Percentiles rank a stretch among this genome's conserved stretches.
phyloP scores from a whole-genome alignment of 2,329 filamentous ascomycete genomes.

The Xylaria sp. region DNA sequence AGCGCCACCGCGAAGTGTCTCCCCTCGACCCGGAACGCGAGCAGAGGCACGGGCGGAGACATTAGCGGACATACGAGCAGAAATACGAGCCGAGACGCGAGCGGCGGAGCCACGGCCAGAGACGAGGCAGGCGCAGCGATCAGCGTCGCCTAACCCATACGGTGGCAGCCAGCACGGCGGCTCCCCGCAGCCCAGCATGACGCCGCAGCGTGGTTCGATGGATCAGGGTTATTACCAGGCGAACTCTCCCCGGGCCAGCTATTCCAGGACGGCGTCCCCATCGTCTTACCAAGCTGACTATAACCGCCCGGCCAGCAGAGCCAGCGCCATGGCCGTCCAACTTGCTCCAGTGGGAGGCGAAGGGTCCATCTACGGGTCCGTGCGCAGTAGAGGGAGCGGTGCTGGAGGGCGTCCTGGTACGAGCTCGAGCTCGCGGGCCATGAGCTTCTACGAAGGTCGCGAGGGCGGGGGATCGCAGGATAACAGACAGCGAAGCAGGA shows the following conservation, averaged over 20 bases:
- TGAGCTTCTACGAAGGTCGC: slow-evolving; percentile 67
- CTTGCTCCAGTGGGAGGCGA: slow-evolving; percentile 70
- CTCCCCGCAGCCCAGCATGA: slow-evolving; percentile 54
- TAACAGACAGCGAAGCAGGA: slow-evolving; percentile 77
- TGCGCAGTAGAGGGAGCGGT: slow-evolving; percentile 58
- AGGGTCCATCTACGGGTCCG: slow-evolving; percentile 58
- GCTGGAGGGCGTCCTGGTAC: slow-evolving; percentile 58
- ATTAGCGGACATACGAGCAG: slow-evolving; percentile 64
- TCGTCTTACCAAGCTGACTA: slow-evolving; percentile 59
- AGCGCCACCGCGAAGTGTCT: slow-evolving; percentile 71
- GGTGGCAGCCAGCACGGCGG: slow-evolving; percentile 44
- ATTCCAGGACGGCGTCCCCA: slow-evolving; percentile 59
- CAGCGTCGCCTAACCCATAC: slow-evolving; percentile 45
- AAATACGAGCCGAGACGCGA: slow-evolving; percentile 65
- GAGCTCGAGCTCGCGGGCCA: slow-evolving; percentile 57
- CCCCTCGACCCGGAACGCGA: slow-evolving; percentile 69
- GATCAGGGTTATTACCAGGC: slow-evolving; percentile 63
- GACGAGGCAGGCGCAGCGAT: slow-evolving; percentile 52
- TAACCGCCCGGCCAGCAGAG: slow-evolving; percentile 60
- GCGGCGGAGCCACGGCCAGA: slow-evolving; percentile 55
- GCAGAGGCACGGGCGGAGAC: slow-evolving; percentile 56
- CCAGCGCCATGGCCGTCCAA: slow-evolving; percentile 73
- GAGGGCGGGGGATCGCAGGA: slow-evolving; percentile 55
- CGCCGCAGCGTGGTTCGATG: slow-evolving; percentile 57
- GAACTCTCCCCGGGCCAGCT: slow-evolving; percentile 62